Evolutionary conservation across 2,329 filamentous ascomycete genomes (phyloP).

Genomic region (Trichophyton simii): DNA sequence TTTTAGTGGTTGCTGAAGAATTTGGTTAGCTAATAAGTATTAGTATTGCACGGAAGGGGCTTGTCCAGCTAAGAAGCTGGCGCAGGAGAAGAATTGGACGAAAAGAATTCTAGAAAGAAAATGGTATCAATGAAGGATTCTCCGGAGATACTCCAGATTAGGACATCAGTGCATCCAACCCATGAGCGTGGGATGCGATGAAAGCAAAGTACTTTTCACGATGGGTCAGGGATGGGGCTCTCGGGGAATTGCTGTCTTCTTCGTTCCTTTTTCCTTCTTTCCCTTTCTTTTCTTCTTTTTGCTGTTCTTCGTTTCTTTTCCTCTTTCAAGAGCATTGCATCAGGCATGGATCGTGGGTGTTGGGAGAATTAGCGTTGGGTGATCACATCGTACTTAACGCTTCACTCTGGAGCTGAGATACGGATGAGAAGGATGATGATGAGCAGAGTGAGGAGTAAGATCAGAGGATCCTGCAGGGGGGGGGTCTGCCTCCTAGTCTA

Average conservation of each 20-base stretch:
- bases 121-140: background rate
- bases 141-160: background rate
- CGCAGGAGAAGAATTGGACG: background rate
- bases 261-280: background rate
- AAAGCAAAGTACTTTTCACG: background rate
- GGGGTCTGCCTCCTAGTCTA: too few relatives aligned
- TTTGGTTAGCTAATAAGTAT: background rate
- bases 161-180: background rate
- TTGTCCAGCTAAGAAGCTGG: background rate
- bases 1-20: background rate
- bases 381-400: conserved; percentile 1
- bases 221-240: background rate
- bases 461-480: background rate
- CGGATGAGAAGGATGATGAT: background rate
- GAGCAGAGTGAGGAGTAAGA: background rate
- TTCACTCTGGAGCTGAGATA: background rate
- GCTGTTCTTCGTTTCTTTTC: background rate
- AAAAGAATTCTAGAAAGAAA: too few relatives aligned
- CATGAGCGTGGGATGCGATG: background rate
- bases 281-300: background rate
- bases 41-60: background rate
- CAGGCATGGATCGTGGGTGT: background rate
- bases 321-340: background rate
- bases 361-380: background rate
- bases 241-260: background rate